Evolutionary conservation across 768 basidiomycete genomes (phyloP).

Genomic region (Boletus vermiculosoides): DNA sequence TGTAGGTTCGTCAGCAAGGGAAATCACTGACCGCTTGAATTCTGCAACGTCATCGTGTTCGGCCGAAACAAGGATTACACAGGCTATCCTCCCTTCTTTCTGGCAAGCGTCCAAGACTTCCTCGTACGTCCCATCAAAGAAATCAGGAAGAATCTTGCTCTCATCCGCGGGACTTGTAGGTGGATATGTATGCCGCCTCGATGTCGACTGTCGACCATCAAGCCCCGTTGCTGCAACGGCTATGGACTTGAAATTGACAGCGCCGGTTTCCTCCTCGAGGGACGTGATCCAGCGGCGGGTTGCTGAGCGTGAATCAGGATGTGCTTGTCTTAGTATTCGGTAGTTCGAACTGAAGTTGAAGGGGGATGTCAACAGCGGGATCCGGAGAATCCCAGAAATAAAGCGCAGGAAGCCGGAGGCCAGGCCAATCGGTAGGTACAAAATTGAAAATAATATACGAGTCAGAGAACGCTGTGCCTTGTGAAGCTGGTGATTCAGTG

Average conservation of each 20-base stretch:
- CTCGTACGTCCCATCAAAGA: conserved; percentile 80
- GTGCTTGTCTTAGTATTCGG: conserved; percentile 37
- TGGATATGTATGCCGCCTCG: conserved; percentile 33
- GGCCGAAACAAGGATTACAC: conserved; percentile 79
- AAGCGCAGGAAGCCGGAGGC: conserved; percentile 49
- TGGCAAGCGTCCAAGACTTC: conserved; percentile 69
- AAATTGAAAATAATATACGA: conserved; percentile 33
- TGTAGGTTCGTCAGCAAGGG: neutral
- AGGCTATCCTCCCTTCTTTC: conserved; percentile 69
- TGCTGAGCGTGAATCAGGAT: conserved; percentile 47
- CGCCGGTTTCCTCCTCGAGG: conserved; percentile 85
- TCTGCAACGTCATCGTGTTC: conserved; percentile 88
- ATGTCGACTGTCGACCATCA: conserved; percentile 45
- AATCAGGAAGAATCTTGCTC: conserved; percentile 69
- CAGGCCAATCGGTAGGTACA: conserved; percentile 60
- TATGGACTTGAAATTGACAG: conserved; percentile 50
- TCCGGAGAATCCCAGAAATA: conserved; percentile 62
- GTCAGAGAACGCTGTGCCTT: conserved; percentile 7
- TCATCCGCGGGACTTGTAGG: conserved; percentile 33
- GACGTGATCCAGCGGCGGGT: conserved; percentile 76
- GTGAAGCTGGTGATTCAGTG: neutral
- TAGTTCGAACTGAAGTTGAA: conserved; percentile 46
- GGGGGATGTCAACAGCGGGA: conserved; percentile 60
- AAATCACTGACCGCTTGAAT: conserved; percentile 69
- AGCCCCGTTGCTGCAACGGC: conserved; percentile 38